Evolutionary conservation across 2,329 filamentous ascomycete genomes (phyloP).

Genomic region (Xylaria sp.): DNA sequence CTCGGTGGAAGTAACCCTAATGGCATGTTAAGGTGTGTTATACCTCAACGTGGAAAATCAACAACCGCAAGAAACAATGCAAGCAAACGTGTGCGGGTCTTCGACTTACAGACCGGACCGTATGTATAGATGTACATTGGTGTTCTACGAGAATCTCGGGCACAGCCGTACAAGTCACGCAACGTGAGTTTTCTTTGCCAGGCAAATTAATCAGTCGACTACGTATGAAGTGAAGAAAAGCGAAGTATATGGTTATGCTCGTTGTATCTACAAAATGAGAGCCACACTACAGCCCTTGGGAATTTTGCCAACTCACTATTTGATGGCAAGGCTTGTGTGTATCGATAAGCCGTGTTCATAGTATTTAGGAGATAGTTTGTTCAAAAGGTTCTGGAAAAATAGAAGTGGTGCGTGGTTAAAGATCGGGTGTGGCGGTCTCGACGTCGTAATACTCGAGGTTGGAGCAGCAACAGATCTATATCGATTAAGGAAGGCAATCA

Average conservation of each 20-base stretch:
- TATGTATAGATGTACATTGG: neutral
- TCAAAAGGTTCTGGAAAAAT: neutral
- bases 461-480: neutral
- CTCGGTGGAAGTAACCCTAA: neutral
- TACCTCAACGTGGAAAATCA: neutral
- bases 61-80: neutral
- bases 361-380: neutral
- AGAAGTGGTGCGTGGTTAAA: conserved; percentile 4
- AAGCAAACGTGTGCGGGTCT: neutral
- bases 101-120: neutral
- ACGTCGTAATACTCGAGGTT: neutral
- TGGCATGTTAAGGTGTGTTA: neutral
- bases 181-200: neutral
- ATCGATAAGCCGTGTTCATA: neutral
- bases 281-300: neutral
- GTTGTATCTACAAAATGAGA: neutral
- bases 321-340: neutral
- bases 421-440: neutral
- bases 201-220: neutral
- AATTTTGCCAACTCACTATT: neutral
- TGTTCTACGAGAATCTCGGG: neutral
- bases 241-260: neutral
- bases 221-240: neutral
- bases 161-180: neutral
- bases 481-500: too few species aligned